Base-by-base conservation (phyloP, 1,139 yeast genomes). In the Pichia sp. region DNA sequence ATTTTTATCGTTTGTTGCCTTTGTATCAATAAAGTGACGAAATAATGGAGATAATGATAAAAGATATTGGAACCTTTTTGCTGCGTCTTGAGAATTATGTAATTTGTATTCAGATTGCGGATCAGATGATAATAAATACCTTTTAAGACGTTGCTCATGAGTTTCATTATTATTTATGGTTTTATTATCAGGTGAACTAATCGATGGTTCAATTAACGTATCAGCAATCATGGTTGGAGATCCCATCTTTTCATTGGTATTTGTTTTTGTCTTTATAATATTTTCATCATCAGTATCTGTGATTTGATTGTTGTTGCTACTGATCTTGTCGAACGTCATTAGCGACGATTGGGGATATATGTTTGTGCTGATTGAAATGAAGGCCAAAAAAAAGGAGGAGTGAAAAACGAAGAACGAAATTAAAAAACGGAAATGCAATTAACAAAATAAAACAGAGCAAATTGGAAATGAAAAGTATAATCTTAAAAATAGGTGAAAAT, bases 41-140 rank as follows among this genome's bases (percentile, higher is more conserved):
- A 93, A 93, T 55, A 91, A 72, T 50, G 89, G 95, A 8, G 96
- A 87, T 46, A 91, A 73, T 0, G 95, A 90, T 49, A 93, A 71
- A 48, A 93, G 73, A 65, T 91, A 88, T 63, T 84, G 83, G 74
- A 89, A 89, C 55, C 98, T 73, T 60, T 77, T 81, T 11, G 90
- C 81, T 1, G 96, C 81, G 62, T 87, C 96, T 53, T 77, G 81
- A 7, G 54, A 52, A 25, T 75, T 75, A 62, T 84, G 88, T 51
- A 75, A 76, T 41, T 71, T 70, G 48, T 76, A 73, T 46, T 86
- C 89, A 13, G 72, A 70, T 56, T 75, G 75, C 13, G 83, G 80
- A 55, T 79, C 83, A 7, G 71, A 70, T 30, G 73, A 67, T 28
- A 84, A 67, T 8, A 84, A 60, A 61, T 71, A 84, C 48, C 83